phyloP scores from a whole-genome alignment of 2,329 filamentous ascomycete genomes.

The Metarhizium album region DNA sequence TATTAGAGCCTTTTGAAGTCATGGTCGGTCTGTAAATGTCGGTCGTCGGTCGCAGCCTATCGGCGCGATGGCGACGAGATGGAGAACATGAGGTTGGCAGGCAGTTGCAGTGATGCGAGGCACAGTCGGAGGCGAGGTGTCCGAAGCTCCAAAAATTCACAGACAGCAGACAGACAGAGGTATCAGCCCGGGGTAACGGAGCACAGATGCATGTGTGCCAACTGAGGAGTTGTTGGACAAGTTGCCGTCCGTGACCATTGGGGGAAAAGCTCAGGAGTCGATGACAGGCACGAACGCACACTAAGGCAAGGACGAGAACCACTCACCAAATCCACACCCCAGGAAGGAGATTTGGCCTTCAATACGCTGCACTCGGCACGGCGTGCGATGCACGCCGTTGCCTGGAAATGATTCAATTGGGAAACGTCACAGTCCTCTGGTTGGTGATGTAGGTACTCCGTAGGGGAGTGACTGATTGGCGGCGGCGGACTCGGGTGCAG shows the following conservation, averaged over 20 bases:
- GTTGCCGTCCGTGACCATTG: neutral
- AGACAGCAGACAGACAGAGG: neutral
- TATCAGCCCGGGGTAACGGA: neutral
- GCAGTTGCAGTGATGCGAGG: neutral
- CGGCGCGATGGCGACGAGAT: slow-evolving; percentile 16
- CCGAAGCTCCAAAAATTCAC: neutral
- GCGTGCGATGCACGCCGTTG: neutral
- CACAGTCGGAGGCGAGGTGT: neutral
- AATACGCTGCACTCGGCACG: no score
- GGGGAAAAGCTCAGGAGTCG: neutral
- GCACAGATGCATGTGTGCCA: neutral
- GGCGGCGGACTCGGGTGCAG: no score
- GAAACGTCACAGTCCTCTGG: neutral
- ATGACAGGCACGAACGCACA: neutral
- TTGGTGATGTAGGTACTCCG: no score
- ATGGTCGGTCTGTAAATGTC: slow-evolving; percentile 10
- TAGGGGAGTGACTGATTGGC: no score
- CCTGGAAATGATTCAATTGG: neutral
- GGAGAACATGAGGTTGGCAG: slow-evolving; percentile 15
- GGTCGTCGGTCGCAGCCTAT: slow-evolving; percentile 17
- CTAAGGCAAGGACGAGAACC: neutral
- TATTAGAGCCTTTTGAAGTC: slow-evolving; percentile 13
- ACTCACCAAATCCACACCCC: neutral
- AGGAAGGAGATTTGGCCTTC: neutral
- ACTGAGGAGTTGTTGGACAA: neutral